These are phyloP conservation scores for Psilocybe tampanensis DNA, from an alignment of 768 basidiomycete species.

Conservation along the genomic window DNA sequence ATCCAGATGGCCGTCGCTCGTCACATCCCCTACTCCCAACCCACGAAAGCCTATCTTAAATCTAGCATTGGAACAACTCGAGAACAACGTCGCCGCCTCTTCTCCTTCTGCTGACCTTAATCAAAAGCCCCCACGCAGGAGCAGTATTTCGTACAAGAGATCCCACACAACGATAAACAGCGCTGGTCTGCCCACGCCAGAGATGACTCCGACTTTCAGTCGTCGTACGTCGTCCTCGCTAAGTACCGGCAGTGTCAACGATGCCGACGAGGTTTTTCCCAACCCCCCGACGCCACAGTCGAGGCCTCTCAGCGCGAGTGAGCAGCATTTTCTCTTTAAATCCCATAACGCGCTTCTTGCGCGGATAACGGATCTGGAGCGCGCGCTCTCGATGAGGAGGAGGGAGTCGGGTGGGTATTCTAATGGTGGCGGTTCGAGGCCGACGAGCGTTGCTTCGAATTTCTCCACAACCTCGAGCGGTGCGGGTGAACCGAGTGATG, in stretches of 20 bases:
- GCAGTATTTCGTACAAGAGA: constrained; percentile 77
- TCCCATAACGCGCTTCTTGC: constrained; percentile 82
- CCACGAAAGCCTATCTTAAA: constrained; percentile 41
- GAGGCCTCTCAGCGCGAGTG: constrained; percentile 66
- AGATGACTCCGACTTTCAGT: constrained; percentile 64
- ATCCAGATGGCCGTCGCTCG: constrained; percentile 34
- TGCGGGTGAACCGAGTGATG: constrained; percentile 58
- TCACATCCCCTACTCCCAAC: constrained; percentile 33
- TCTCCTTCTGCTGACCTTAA: constrained; percentile 31
- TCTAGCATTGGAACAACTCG: constrained; percentile 31
- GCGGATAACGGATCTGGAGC: constrained; percentile 82
- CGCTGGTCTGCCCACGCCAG: constrained; percentile 68
- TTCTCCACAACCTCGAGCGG: constrained; percentile 32
- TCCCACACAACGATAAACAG: constrained; percentile 35
- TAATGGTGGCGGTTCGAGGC: constrained; percentile 45
- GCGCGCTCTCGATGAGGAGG: constrained; percentile 53
- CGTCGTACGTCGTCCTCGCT: constrained; percentile 31
- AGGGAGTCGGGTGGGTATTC: constrained; percentile 35
- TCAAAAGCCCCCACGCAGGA: constrained; percentile 46
- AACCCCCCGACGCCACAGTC: constrained; percentile 33
- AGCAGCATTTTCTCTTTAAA: constrained; percentile 86
- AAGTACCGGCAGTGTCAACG: constrained; percentile 26
- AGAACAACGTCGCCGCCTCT: constrained; percentile 20
- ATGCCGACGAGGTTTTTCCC: constrained; percentile 49
- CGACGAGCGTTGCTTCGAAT: constrained; percentile 52